phyloP scores from a whole-genome alignment of 345 rosid genomes.

The Citrus sp. region DNA sequence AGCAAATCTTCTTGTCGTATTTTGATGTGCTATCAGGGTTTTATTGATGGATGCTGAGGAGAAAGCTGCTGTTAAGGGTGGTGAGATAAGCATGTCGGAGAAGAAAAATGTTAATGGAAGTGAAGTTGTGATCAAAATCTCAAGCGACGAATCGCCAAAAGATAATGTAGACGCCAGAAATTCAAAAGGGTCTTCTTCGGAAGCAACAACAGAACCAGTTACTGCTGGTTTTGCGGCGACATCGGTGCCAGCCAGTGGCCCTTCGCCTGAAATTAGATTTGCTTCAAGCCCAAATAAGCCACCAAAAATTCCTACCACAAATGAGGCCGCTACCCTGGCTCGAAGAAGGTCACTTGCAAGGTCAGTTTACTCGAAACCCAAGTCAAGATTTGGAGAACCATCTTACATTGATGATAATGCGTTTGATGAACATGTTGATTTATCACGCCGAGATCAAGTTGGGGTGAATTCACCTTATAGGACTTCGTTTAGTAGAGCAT shows the following conservation, averaged over 20 bases:
- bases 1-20: not conserved
- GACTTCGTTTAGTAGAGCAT: slow-evolving; percentile 33
- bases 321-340: slow-evolving; percentile 31
- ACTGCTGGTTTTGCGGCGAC: slow-evolving; percentile 27
- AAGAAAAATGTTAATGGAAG: slow-evolving; percentile 30
- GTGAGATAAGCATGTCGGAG: slow-evolving; percentile 39
- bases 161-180: not conserved
- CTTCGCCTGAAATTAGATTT: slow-evolving; percentile 54
- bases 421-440: slow-evolving; percentile 36
- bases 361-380: slow-evolving; percentile 68
- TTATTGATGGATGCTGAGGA: slow-evolving; percentile 21
- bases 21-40: slow-evolving; percentile 1
- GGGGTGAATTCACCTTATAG: slow-evolving; percentile 36
- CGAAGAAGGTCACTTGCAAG: slow-evolving; percentile 48
- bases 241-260: slow-evolving; percentile 24
- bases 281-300: slow-evolving; percentile 51
- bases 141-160: slow-evolving; percentile 34
- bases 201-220: slow-evolving; percentile 21
- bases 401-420: slow-evolving; percentile 33
- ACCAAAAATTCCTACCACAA: slow-evolving; percentile 45
- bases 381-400: slow-evolving; percentile 79
- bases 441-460: slow-evolving; percentile 33
- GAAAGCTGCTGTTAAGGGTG: slow-evolving; percentile 6
- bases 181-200: slow-evolving; percentile 30
- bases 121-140: slow-evolving; percentile 55